Evolutionary conservation across 345 rosid genomes (phyloP).

Genomic region (Carallia pectinifolia): DNA sequence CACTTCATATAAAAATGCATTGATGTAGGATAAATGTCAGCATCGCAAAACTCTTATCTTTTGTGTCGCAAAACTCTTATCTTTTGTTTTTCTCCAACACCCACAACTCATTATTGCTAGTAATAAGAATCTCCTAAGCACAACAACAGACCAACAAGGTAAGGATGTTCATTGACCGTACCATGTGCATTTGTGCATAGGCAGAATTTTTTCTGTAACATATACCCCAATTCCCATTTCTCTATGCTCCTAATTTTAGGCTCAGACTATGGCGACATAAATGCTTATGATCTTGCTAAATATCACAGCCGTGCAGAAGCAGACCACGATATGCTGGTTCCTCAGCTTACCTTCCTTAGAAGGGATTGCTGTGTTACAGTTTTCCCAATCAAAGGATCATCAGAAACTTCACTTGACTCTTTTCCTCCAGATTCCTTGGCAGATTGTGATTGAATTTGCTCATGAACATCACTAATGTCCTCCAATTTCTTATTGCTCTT

Average conservation of each 20-base stretch:
- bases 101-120: neutral
- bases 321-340: neutral
- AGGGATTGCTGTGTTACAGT: constrained; percentile 30
- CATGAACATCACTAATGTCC: constrained; percentile 42
- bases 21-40: too few relatives aligned
- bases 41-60: too few relatives aligned
- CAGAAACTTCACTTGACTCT: constrained; percentile 36
- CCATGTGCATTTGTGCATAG: neutral
- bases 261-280: neutral
- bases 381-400: constrained; percentile 39
- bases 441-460: constrained; percentile 26
- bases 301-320: constrained; percentile 1
- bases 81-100: too few relatives aligned
- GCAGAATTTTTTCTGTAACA: neutral
- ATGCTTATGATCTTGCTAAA: neutral
- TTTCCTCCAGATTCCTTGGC: constrained; percentile 33
- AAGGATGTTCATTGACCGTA: neutral
- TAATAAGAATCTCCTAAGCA: neutral
- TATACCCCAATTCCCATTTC: neutral
- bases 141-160: too few relatives aligned
- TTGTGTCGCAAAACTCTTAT: too few relatives aligned
- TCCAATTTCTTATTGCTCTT: constrained; percentile 52
- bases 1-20: neutral
- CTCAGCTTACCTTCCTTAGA: constrained; percentile 64
- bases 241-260: neutral